Conservation (phyloP, 768 basidiomycete genomes). For the Leccinellum albellum region DNA sequence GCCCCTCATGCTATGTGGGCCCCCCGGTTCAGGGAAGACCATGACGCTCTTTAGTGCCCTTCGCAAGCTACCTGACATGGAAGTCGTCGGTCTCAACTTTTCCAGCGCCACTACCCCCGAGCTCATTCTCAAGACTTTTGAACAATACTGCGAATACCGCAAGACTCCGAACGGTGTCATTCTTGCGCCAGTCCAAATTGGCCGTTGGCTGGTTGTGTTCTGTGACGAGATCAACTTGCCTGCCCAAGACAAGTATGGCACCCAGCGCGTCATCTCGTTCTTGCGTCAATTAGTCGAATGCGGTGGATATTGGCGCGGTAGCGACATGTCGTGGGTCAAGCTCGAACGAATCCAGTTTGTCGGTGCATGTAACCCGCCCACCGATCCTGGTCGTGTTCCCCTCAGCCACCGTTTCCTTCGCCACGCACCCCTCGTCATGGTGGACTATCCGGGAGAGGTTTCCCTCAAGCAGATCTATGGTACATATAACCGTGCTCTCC, state of each 20-base stretch:
- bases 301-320: conserved; percentile 91
- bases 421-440: conserved; percentile 97
- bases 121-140: conserved; percentile 97
- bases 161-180: conserved; percentile 99
- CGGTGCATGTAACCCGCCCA: conserved; percentile 98
- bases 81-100: conserved; percentile 98
- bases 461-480: conserved; percentile 98
- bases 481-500: conserved; percentile 92
- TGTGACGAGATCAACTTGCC: conserved; percentile 99
- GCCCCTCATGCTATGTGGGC: conserved; percentile 95
- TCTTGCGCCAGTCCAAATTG: conserved; percentile 89
- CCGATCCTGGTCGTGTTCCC: conserved; percentile 98
- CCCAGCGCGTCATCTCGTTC: conserved; percentile 98
- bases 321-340: conserved; percentile 95
- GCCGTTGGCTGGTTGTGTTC: conserved; percentile 98
- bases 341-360: conserved; percentile 99
- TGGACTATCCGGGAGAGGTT: conserved; percentile 96
- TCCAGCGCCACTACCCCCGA: conserved; percentile 98
- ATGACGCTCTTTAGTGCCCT: conserved; percentile 99
- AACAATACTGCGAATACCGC: conserved; percentile 98
- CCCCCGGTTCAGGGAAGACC: conserved; percentile 99
- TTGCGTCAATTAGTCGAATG: conserved; percentile 93
- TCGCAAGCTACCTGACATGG: conserved; percentile 96
- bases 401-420: conserved; percentile 96
- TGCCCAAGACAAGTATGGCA: conserved; percentile 95